phyloP scores from a whole-genome alignment of 75 land plant species.

The Selaginella moellendorffii region DNA sequence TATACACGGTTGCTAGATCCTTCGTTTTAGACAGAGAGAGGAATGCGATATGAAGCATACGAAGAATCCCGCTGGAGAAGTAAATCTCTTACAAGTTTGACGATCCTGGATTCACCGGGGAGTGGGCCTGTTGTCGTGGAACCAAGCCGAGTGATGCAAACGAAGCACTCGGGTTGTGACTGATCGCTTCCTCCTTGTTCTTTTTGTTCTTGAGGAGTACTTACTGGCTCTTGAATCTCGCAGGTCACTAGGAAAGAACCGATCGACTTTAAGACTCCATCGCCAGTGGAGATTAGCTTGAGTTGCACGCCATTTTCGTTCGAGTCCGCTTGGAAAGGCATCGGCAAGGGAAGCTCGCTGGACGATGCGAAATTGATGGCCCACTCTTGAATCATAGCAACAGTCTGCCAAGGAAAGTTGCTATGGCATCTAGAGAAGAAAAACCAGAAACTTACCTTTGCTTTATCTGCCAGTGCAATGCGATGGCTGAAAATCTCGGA shows the following conservation, averaged over 20 bases:
- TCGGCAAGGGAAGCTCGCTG: slow-evolving; percentile 31
- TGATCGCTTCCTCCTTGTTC: not conserved
- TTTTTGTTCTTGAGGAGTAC: not conserved
- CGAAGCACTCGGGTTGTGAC: not conserved
- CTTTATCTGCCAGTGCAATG: slow-evolving; percentile 9
- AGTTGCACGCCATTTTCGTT: slow-evolving; percentile 25
- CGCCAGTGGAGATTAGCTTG: slow-evolving; percentile 17
- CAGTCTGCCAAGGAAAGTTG: slow-evolving; percentile 15
- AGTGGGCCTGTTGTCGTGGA: not conserved
- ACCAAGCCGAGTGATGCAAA: not conserved
- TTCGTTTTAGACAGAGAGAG: too few relatives aligned
- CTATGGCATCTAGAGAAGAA: not conserved
- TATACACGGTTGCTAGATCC: too few relatives aligned
- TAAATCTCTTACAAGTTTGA: not conserved
- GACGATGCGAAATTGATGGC: slow-evolving; percentile 34
- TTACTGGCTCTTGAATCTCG: not conserved
- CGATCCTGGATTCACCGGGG: not conserved
- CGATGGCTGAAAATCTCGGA: slow-evolving; percentile 19
- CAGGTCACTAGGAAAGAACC: slow-evolving; percentile 23
- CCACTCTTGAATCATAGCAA: slow-evolving; percentile 26
- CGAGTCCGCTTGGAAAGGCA: slow-evolving; percentile 27
- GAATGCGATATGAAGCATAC: not conserved
- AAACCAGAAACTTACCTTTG: slow-evolving; percentile 18
- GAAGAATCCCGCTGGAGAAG: not conserved
- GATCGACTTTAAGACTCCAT: slow-evolving; percentile 16